Evolutionary conservation across 2,329 filamentous ascomycete genomes (phyloP).

Genomic region (Dactylonectria estremocensis): DNA sequence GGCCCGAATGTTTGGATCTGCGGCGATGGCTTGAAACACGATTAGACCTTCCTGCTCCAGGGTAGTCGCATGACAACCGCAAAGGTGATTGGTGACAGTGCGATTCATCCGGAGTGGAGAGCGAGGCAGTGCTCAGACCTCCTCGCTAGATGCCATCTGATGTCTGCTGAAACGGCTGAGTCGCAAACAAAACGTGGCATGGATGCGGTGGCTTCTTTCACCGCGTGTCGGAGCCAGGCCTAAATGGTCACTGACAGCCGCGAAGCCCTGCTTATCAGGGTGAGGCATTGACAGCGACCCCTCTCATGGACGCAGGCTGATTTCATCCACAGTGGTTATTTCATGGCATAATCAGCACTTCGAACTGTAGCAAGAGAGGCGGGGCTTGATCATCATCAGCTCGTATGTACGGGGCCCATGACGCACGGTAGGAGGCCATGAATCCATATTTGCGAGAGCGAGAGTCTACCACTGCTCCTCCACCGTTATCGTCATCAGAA

Average conservation of each 20-base stretch:
- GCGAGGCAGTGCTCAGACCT: neutral
- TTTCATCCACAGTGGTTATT: neutral
- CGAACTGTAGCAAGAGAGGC: neutral
- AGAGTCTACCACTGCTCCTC: neutral
- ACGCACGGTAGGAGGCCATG: neutral
- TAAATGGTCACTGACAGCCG: neutral
- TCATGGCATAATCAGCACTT: neutral
- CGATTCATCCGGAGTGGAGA: neutral
- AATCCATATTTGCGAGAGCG: slow-evolving; percentile 15
- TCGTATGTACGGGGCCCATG: slow-evolving; percentile 5
- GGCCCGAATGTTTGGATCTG: neutral
- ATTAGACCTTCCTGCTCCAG: neutral
- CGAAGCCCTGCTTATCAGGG: neutral
- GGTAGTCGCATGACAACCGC: neutral
- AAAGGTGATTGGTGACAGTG: neutral
- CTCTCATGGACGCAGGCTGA: slow-evolving; percentile 13
- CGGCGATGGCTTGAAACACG: neutral
- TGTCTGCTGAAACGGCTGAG: neutral
- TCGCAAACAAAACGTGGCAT: neutral
- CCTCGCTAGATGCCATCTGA: neutral
- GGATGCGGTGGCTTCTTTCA: neutral
- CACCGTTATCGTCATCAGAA: slow-evolving; percentile 1
- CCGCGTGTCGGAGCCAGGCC: neutral
- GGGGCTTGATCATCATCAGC: neutral
- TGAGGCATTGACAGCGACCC: slow-evolving; percentile 17